Conservation (phyloP, 2,329 filamentous ascomycete species). For the Aspergillus fijiensis region DNA sequence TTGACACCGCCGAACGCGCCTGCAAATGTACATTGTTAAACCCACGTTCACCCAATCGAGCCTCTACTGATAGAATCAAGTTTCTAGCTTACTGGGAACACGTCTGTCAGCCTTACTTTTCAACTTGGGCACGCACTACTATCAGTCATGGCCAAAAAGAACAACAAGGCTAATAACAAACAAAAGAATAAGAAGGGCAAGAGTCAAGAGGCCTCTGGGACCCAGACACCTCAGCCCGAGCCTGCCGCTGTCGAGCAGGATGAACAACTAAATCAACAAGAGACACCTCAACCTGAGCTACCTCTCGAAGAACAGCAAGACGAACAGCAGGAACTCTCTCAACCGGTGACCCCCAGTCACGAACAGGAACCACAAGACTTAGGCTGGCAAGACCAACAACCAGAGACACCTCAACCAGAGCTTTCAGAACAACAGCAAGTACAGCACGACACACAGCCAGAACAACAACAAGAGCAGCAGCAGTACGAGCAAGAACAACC, state of each 20-base stretch:
- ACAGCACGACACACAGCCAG: slow-evolving; percentile 1
- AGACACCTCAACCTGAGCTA: slow-evolving; percentile 11
- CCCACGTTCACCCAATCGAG: slow-evolving; percentile 29
- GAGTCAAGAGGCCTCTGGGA: slow-evolving; percentile 29
- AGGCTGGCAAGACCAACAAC: slow-evolving; percentile 13
- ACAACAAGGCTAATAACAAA: slow-evolving; percentile 30
- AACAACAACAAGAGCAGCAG: slow-evolving; percentile 5
- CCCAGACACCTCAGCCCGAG: slow-evolving; percentile 26
- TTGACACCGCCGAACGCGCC: slow-evolving; percentile 28
- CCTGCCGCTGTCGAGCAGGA: slow-evolving; percentile 25
- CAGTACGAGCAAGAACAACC: not conserved
- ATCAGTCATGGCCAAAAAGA: slow-evolving; percentile 32
- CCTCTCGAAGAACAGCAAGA: not conserved
- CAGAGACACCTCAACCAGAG: slow-evolving; percentile 6
- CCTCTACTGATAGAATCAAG: slow-evolving; percentile 26
- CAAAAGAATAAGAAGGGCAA: slow-evolving; percentile 38
- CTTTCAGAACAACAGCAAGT: slow-evolving; percentile 5
- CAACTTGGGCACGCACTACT: slow-evolving; percentile 34
- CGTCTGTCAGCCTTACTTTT: slow-evolving; percentile 23
- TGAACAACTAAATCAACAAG: slow-evolving; percentile 17
- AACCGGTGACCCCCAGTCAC: slow-evolving; percentile 4
- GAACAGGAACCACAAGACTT: slow-evolving; percentile 1
- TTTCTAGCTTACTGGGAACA: slow-evolving; percentile 35
- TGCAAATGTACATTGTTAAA: slow-evolving; percentile 34
- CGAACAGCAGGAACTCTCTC: slow-evolving; percentile 10